Conservation (phyloP, 164 flowering plant genomes). For the Platanus orientalis region DNA sequence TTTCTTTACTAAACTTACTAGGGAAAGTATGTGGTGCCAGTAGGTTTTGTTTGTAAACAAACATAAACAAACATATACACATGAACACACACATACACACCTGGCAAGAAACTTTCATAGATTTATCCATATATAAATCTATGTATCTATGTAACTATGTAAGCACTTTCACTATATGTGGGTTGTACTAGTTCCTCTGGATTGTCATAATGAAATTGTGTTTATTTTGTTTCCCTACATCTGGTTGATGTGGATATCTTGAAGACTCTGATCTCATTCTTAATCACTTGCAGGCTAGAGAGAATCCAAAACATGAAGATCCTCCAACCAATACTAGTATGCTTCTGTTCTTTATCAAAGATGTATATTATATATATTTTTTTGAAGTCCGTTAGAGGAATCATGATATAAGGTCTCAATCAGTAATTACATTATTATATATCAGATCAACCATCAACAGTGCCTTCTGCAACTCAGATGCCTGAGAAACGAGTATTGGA, state of each 20-base stretch:
- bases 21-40: too few species aligned
- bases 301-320: conserved; percentile 17
- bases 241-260: not conserved
- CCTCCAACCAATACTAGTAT: conserved; percentile 22
- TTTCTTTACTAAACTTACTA: too few species aligned
- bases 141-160: too few species aligned
- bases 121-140: too few species aligned
- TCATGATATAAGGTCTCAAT: conserved; percentile 3
- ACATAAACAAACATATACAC: too few species aligned
- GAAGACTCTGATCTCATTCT: not conserved
- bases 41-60: too few species aligned
- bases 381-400: not conserved
- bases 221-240: too few species aligned
- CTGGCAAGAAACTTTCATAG: too few species aligned
- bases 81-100: too few species aligned
- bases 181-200: too few species aligned
- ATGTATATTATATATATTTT: not conserved
- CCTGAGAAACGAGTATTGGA: conserved; percentile 49
- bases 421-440: conserved; percentile 1
- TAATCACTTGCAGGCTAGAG: conserved; percentile 22
- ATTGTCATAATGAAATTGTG: too few species aligned
- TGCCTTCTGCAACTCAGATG: conserved; percentile 15
- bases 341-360: conserved; percentile 4
- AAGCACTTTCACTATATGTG: too few species aligned
- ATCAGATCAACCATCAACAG: conserved; percentile 17